Evolutionary conservation across 2,329 filamentous ascomycete genomes (phyloP), one percentile per base, ranked within the genome.

Genomic region (Aureobasidium uvarum): DNA sequence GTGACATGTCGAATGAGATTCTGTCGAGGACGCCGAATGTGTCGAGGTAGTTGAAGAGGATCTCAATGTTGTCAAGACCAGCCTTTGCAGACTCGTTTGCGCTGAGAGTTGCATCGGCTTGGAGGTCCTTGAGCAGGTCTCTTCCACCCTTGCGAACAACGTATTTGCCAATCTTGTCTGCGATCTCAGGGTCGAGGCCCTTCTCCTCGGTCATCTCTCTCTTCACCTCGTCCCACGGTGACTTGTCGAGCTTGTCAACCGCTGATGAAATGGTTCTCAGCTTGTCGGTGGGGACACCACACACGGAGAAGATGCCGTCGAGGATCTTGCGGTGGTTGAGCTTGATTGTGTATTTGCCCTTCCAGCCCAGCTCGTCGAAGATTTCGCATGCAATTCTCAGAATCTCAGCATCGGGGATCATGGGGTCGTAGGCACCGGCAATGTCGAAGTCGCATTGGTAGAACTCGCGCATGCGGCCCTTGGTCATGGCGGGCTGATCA

Each of bases 371-470:
- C 55, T 85, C 85, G 70, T 94, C 86, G 73, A 97, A 96, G 46
- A 96, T 89, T 75, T 97, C 92, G 71, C 86, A 87, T 58, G 91
- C 86, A 70, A 97, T 92, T 66, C 89, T 85, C 71, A 98, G 80
- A 66, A 96, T 89, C 79, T 97, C 93, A 43, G 92, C 90, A 74
- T 97, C 94, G 65, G 93, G 91, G 31, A 96, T 84, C 92, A 97
- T 96, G 63, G 91, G 79, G 75, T 96, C 94, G 80, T 92, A 96
- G 48, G 81, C 82, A 67, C 93, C 92, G 14, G 93, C 93, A 78
- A 97, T 94, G 75, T 97, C 93, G 74, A 97, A 96, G 79, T 98
- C 94, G 80, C 93, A 97, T 78, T 97, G 93, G 81, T 96, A 96
- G 78, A 96, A 96, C 79, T 97, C 94, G 73, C 94, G 86, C 89